A percentile compares a stretch with the other conserved stretches of the same genome.
phyloP scores from a whole-genome alignment of 805 yeast genomes.

The Saccharomyces kudriavzevii region DNA sequence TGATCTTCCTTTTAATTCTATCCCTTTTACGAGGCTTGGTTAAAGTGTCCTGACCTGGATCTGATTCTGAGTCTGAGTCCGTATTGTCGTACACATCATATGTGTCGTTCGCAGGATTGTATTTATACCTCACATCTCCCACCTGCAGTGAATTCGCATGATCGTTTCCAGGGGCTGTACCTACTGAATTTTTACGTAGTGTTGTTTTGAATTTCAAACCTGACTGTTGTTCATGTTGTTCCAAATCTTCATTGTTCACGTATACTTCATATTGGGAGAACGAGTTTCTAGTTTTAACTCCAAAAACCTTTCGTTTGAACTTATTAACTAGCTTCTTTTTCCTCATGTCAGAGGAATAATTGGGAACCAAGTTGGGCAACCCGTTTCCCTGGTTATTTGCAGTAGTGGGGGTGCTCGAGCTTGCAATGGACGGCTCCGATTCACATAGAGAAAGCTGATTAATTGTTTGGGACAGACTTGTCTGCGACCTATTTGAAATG shows the following conservation, averaged over 20 bases:
- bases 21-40: slow-evolving; percentile 5
- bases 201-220: background rate
- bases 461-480: background rate
- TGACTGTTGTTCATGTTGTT: background rate
- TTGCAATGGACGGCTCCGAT: background rate
- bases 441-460: background rate
- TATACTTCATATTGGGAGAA: background rate
- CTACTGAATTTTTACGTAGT: background rate
- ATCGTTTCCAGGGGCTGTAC: background rate
- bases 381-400: background rate
- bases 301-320: background rate
- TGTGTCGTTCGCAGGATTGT: background rate
- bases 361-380: background rate
- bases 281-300: background rate
- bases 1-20: slow-evolving; percentile 8
- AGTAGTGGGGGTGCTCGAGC: background rate
- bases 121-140: background rate
- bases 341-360: background rate
- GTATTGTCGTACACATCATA: background rate
- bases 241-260: background rate
- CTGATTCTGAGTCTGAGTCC: background rate
- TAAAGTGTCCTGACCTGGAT: slow-evolving; percentile 2
- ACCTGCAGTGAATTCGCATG: background rate
- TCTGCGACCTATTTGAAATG: background rate
- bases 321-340: background rate